A percentile compares a stretch with the other conserved stretches of the same genome.
These are phyloP conservation scores for Hypoxylon sp. DNA, from an alignment of 2,329 filamentous ascomycete species.

Conservation along the genomic window DNA sequence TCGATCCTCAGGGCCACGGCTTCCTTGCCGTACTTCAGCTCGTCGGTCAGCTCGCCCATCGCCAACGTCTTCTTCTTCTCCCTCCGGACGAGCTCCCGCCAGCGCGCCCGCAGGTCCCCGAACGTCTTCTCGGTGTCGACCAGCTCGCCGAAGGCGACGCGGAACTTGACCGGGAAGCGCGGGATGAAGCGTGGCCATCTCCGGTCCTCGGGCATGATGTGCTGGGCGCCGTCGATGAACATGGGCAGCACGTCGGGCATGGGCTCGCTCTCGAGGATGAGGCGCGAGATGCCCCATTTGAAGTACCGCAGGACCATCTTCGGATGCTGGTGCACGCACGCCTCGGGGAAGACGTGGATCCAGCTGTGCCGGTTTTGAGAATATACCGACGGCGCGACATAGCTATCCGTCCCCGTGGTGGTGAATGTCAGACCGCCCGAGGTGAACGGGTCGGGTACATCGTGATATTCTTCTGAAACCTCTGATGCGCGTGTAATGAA, in stretches of 20 bases:
- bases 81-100: conserved; percentile 74
- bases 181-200: conserved; percentile 85
- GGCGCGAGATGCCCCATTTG: conserved; percentile 94
- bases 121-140: conserved; percentile 81
- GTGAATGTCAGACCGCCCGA: conserved; percentile 66
- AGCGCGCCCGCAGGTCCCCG: conserved; percentile 79
- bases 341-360: conserved; percentile 97
- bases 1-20: conserved; percentile 82
- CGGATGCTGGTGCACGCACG: conserved; percentile 89
- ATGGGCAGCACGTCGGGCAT: conserved; percentile 92
- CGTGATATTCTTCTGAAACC: conserved; percentile 38
- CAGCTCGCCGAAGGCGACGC: conserved; percentile 82
- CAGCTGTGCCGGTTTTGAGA: conserved; percentile 78
- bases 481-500: conserved; percentile 52
- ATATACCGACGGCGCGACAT: conserved; percentile 79
- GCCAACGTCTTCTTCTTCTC: conserved; percentile 54
- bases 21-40: conserved; percentile 78
- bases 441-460: conserved; percentile 66
- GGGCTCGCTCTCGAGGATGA: conserved; percentile 90
- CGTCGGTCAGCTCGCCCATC: conserved; percentile 73
- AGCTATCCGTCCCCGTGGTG: conserved; percentile 74
- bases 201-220: conserved; percentile 88
- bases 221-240: conserved; percentile 91
- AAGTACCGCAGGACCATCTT: conserved; percentile 90
- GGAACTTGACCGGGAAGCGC: conserved; percentile 76